Evolutionary conservation across 2,329 filamentous ascomycete species (phyloP).

Genomic region (Trichoderma sp.): DNA sequence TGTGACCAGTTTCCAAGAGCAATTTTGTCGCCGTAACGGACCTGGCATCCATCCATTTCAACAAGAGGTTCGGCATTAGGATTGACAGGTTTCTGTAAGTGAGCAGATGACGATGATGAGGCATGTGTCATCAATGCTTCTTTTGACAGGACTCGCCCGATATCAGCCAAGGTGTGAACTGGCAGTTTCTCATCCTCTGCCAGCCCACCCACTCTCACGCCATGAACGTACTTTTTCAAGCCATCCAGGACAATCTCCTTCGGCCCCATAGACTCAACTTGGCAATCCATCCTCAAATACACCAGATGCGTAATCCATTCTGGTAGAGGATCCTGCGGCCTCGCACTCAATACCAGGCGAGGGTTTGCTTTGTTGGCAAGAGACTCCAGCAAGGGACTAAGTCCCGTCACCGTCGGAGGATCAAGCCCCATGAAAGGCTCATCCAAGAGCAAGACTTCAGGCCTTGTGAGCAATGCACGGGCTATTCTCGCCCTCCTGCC

Average conservation of each 20-base stretch:
- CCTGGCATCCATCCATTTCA: constrained; percentile 81
- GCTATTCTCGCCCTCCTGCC: constrained; percentile 84
- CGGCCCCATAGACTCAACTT: constrained; percentile 63
- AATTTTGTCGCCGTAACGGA: constrained; percentile 74
- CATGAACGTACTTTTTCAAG: constrained; percentile 48
- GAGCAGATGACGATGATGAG: constrained; percentile 15
- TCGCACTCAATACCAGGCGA: constrained; percentile 71
- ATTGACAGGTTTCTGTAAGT: constrained; percentile 27
- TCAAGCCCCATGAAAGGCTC: constrained; percentile 97
- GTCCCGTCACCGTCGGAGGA: constrained; percentile 69
- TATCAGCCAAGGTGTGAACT: constrained; percentile 47
- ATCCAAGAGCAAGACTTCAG: constrained; percentile 81
- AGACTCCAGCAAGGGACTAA: constrained; percentile 68
- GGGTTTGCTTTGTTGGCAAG: constrained; percentile 67
- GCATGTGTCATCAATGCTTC: constrained; percentile 12
- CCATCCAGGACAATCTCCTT: constrained; percentile 61
- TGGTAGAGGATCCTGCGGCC: constrained; percentile 83
- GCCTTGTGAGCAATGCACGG: constrained; percentile 73
- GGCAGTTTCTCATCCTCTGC: constrained; percentile 49
- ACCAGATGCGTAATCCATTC: constrained; percentile 87
- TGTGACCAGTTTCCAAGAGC: constrained; percentile 81
- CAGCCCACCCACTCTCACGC: constrained; percentile 44
- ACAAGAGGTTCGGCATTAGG: constrained; percentile 66
- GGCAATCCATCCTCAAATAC: constrained; percentile 65
- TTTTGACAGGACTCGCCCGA: constrained; percentile 46